Base-by-base conservation (phyloP, 768 basidiomycete species). In the Hortiboletus campestris region DNA sequence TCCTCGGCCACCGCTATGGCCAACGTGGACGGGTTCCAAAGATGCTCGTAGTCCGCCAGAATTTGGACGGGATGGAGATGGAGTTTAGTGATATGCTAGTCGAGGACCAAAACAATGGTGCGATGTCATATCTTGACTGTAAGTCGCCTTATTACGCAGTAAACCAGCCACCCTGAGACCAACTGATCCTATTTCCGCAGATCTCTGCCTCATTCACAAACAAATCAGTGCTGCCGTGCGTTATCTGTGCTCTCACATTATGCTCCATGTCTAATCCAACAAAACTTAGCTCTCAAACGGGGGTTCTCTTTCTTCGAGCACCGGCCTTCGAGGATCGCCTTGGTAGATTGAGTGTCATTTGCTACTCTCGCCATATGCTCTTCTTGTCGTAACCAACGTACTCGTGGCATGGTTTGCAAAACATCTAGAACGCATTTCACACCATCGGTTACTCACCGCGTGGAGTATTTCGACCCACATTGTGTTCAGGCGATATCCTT, bases 21-120 rank as follows among this genome's bases (percentile, higher is more conserved):
- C 80, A 84, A 55, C 80, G 86, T 32, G 78, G 80, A 16, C 79
- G 83, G 4, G 63, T 70, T 34, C 75, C 78, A 8, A 89, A 84
- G 67, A 76, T 94, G 62, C 74, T 84, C 35, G 79, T 98, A 28
- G 91, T 91, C 0, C 83, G 97, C 10, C 97, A 98, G 69, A 92
- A 97, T 67, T 77, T 94, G 69, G 97, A 99, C 66, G 96, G 84
- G 13, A 76, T 84, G 49, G 96, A 99, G 75, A 83, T 98, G 43
- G 97, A 98, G 71, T 98, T 96, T 65, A 90, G 89, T 60, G 97
- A 99, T 74, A 90, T 97, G 90, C 79, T 99, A 13, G 85, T 97
- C 25, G 97, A 99, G 75, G 97, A 99, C 72, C 84, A 88, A 69
- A 99, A 99, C 67, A 97, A 96, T 63, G 94, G 91, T n/a, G 88